Base-by-base conservation (phyloP, 805 yeast genomes). In the Groenewaldozyma salmanticensis region DNA sequence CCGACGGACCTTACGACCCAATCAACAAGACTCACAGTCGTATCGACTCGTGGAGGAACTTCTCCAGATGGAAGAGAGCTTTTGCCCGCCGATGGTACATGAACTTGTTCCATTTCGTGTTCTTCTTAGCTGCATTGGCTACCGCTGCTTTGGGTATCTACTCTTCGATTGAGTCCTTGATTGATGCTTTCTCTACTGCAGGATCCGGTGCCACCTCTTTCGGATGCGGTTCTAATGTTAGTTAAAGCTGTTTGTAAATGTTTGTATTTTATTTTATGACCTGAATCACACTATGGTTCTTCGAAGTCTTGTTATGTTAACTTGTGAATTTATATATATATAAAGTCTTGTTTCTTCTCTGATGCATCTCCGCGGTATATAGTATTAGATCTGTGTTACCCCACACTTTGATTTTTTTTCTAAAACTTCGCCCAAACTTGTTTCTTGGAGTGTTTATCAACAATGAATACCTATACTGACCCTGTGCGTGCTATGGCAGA, bases 61-160 rank as follows among this genome's bases (percentile, higher is more conserved):
- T 41, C 44, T 56, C 66, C 16, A 61, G 68, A 33, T 61, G 66
- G 66, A 48, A 41, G 42, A 60, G 66, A 37, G 66, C 55, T 4
- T 31, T 52, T 31, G 33, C 33, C 27, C 42, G 44, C 17, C 55
- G 59, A 19, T 52, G 53, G 43, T 27, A 37, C 33, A 38, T 42
- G 39, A 53, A 59, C 42, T 31, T 45, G 15, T 36, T 43, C 37
- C 38, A 52, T 36, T 49, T 59, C 18, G 11, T 55, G 21, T 41
- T 60, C 33, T 51, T 57, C 48, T 49, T 61, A 5, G 62, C 62
- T 21, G 52, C 60, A 20, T 53, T 58, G 17, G 54, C 60, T 19
- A 49, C 58, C 27, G 57, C 57, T 19, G 59, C 52, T 21, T 47
- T 59, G 21, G 58, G 63, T 31, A 39, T 49, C 42, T 59, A 58